A percentile compares a stretch with the other conserved stretches of the same genome.
Conservation (phyloP, 768 basidiomycete genomes). For the Cystobasidium tubakii region DNA sequence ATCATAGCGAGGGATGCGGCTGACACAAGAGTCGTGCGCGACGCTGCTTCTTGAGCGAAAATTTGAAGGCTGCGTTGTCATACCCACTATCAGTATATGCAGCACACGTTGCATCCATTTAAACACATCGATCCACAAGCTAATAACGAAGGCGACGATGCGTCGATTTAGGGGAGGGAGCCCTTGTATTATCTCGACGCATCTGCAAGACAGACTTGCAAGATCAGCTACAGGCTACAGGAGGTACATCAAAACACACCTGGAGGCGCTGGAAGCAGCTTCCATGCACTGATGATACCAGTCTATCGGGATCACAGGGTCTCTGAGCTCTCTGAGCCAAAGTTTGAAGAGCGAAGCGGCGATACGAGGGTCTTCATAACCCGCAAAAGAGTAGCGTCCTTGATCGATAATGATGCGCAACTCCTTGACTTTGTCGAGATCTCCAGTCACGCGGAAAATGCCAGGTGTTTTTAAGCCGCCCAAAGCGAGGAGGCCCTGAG, state of each 20-base stretch:
- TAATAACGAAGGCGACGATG: constrained; percentile 33
- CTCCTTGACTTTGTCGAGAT: constrained; percentile 27
- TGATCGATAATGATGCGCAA: constrained; percentile 26
- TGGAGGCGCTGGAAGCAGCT: not conserved
- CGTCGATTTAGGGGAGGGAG: constrained; percentile 14
- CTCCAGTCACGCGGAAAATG: constrained; percentile 31
- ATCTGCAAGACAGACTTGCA: not conserved
- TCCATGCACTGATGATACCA: constrained; percentile 29
- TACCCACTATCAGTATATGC: not conserved
- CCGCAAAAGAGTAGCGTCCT: constrained; percentile 26
- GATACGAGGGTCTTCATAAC: constrained; percentile 36
- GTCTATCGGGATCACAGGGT: constrained; percentile 12
- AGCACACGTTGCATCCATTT: no score
- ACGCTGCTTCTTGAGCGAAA: constrained; percentile 37
- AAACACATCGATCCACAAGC: constrained; percentile 13
- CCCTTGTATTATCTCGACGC: constrained; percentile 5
- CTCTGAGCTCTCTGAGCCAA: constrained; percentile 37
- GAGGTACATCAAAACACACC: not conserved
- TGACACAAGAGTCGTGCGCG: constrained; percentile 31
- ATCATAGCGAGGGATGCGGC: constrained; percentile 8
- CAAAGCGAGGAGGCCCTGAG: constrained; percentile 23
- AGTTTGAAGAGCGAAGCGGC: constrained; percentile 39
- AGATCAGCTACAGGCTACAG: not conserved
- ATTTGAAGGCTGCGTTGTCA: constrained; percentile 1
- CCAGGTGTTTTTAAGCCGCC: constrained; percentile 24